Conservation (phyloP, 78 protist genomes). For the Pelomyxa schiedti region DNA sequence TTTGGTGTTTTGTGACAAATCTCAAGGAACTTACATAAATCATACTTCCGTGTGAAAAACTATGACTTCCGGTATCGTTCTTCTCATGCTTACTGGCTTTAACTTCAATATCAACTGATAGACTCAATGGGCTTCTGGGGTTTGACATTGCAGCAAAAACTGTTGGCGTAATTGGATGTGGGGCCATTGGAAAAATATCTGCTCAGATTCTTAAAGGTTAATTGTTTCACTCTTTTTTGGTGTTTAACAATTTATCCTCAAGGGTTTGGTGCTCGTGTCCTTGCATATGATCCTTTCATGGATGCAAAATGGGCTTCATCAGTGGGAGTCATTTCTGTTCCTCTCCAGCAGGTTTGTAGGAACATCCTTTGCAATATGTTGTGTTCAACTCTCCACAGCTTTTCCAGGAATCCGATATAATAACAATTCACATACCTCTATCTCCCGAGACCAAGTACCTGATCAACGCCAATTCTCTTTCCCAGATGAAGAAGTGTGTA, state of each 20-base stretch:
- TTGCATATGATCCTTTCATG: background rate
- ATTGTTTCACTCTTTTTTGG: background rate
- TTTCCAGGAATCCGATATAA: slow-evolving; percentile 38
- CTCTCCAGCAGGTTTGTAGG: too few relatives aligned
- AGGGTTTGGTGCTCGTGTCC: background rate
- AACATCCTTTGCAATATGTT: too few relatives aligned
- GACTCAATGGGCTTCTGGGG: slow-evolving; percentile 58
- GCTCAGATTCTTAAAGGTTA: slow-evolving; percentile 19
- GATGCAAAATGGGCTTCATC: too few relatives aligned
- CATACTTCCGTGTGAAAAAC: slow-evolving; percentile 48
- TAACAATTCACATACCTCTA: slow-evolving; percentile 66
- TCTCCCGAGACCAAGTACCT: slow-evolving; percentile 30
- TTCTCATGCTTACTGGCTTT: slow-evolving; percentile 30
- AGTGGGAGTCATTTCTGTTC: too few relatives aligned
- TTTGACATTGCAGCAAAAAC: slow-evolving; percentile 45
- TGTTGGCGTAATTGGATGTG: slow-evolving; percentile 62
- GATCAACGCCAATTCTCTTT: slow-evolving; percentile 42
- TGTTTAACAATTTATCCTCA: slow-evolving; percentile 2
- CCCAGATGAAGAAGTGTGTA: slow-evolving; percentile 43
- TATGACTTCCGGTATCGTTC: too few relatives aligned
- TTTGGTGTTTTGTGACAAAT: too few relatives aligned
- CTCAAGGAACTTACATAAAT: slow-evolving; percentile 41
- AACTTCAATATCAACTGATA: too few relatives aligned
- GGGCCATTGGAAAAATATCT: slow-evolving; percentile 46
- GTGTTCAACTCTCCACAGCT: background rate